Percentiles rank a stretch among this genome's conserved stretches.
Conservation (phyloP, 495 filamentous ascomycete species). For the Neurospora discreta region DNA sequence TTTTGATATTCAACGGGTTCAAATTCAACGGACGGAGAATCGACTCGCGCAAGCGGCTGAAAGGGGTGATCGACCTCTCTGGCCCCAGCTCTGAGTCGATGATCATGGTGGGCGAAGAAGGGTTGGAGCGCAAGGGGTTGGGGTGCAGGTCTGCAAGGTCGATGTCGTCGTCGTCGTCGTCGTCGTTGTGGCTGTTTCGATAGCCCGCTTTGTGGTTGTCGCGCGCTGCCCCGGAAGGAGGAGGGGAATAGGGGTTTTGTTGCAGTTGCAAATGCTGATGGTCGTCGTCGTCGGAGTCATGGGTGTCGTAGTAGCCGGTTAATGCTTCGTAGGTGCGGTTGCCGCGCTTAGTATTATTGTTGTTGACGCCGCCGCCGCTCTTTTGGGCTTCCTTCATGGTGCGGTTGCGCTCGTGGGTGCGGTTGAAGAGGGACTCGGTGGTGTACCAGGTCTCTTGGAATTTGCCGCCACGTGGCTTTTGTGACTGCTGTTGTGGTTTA, state of each 20-base stretch:
- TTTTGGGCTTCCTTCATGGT: conserved; percentile 25
- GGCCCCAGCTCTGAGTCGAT: neutral
- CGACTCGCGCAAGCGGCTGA: conserved; percentile 17
- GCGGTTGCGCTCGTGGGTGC: conserved; percentile 35
- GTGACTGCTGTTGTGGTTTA: conserved; percentile 28
- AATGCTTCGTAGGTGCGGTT: conserved; percentile 36
- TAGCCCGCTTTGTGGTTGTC: conserved; percentile 13
- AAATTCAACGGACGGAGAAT: conserved; percentile 30
- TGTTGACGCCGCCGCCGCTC: conserved; percentile 15
- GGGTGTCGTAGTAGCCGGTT: conserved; percentile 36
- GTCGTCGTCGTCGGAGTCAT: conserved; percentile 32
- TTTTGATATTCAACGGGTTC: conserved; percentile 20
- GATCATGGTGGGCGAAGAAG: neutral
- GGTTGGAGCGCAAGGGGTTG: conserved; percentile 37
- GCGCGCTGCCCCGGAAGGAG: conserved; percentile 31
- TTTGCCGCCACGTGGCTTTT: conserved; percentile 44
- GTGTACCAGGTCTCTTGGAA: conserved; percentile 51
- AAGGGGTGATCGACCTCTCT: conserved; percentile 18
- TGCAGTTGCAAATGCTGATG: conserved; percentile 13
- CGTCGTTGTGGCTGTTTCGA: conserved; percentile 5
- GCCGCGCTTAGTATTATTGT: conserved; percentile 12
- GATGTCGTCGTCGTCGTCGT: conserved; percentile 8
- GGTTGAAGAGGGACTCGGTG: conserved; percentile 41
- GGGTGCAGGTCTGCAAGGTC: conserved; percentile 24
- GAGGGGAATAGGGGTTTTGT: neutral